phyloP scores from a whole-genome alignment of 2,329 filamentous ascomycete species.

The Paraphoma sp. region DNA sequence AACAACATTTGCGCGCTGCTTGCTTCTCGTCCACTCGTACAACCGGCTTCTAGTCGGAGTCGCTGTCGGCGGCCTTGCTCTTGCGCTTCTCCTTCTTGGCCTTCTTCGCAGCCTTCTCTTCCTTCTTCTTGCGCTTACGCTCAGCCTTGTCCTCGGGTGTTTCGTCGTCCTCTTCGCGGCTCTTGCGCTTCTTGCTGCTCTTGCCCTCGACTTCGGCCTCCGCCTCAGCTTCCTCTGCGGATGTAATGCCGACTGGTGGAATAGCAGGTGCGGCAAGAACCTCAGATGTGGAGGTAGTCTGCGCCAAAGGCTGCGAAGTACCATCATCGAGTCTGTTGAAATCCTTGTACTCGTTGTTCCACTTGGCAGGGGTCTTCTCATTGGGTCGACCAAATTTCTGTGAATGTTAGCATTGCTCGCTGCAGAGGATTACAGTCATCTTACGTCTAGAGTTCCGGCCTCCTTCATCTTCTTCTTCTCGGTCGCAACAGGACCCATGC shows the following conservation, averaged over 20 bases:
- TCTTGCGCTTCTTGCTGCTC: slow-evolving; percentile 56
- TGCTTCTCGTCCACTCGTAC: slow-evolving; percentile 19
- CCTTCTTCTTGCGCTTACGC: slow-evolving; percentile 74
- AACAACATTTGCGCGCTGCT: slow-evolving; percentile 18
- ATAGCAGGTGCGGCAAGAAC: slow-evolving; percentile 47
- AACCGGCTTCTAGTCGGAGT: slow-evolving; percentile 37
- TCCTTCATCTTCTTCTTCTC: slow-evolving; percentile 99
- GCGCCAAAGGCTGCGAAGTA: slow-evolving; percentile 31
- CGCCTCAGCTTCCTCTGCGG: slow-evolving; percentile 39
- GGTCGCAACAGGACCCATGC: slow-evolving; percentile 86
- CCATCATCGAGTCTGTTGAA: slow-evolving; percentile 51
- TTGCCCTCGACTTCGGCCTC: slow-evolving; percentile 44
- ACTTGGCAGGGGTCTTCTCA: slow-evolving; percentile 90
- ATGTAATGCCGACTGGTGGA: slow-evolving; percentile 33
- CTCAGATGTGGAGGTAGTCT: slow-evolving; percentile 41
- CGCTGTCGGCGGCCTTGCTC: slow-evolving; percentile 38
- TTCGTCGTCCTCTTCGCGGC: slow-evolving; percentile 55
- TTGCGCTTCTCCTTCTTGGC: slow-evolving; percentile 43
- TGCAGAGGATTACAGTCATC: slow-evolving; percentile 19
- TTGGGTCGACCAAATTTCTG: slow-evolving; percentile 91
- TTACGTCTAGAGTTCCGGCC: slow-evolving; percentile 88
- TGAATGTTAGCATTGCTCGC: slow-evolving; percentile 39
- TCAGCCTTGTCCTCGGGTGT: slow-evolving; percentile 57
- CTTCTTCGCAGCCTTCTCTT: slow-evolving; percentile 60
- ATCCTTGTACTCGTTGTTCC: slow-evolving; percentile 93